A percentile compares a stretch with the other conserved stretches of the same genome.
Evolutionary conservation across 768 basidiomycete genomes (phyloP).

Genomic region (Agrocybe praecox): DNA sequence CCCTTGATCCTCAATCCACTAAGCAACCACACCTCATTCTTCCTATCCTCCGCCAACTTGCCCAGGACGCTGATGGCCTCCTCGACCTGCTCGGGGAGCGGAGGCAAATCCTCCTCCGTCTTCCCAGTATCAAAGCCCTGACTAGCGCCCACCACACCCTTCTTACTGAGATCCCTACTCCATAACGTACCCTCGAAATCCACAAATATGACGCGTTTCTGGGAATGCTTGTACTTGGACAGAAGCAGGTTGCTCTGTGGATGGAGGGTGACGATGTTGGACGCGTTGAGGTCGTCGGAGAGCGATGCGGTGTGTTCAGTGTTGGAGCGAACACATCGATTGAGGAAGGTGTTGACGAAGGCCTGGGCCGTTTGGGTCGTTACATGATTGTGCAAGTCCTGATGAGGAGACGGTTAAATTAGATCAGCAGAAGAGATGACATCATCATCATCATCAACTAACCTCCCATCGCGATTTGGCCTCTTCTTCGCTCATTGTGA

Average conservation of each 20-base stretch:
- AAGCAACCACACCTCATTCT: slow-evolving; percentile 82
- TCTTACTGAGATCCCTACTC: slow-evolving; percentile 56
- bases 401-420: not conserved
- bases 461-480: slow-evolving; percentile 77
- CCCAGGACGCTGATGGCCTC: slow-evolving; percentile 52
- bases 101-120: slow-evolving; percentile 7
- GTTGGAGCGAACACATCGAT: slow-evolving; percentile 70
- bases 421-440: not conserved
- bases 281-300: slow-evolving; percentile 19
- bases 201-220: slow-evolving; percentile 66
- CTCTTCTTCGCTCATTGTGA: slow-evolving; percentile 80
- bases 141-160: slow-evolving; percentile 32
- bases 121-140: not conserved
- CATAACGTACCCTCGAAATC: slow-evolving; percentile 86
- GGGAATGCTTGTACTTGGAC: slow-evolving; percentile 67
- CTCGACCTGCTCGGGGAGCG: slow-evolving; percentile 25
- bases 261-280: slow-evolving; percentile 25
- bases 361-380: slow-evolving; percentile 85
- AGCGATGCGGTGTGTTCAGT: slow-evolving; percentile 53
- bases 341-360: slow-evolving; percentile 80
- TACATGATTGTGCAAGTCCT: slow-evolving; percentile 85
- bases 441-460: slow-evolving; percentile 13
- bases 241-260: slow-evolving; percentile 52
- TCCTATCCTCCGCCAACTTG: slow-evolving; percentile 58
- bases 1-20: slow-evolving; percentile 72